These are phyloP conservation scores for Coemansia pectinata DNA, from an alignment of 192 early-diverging fungal genomes.

Conservation along the genomic window DNA sequence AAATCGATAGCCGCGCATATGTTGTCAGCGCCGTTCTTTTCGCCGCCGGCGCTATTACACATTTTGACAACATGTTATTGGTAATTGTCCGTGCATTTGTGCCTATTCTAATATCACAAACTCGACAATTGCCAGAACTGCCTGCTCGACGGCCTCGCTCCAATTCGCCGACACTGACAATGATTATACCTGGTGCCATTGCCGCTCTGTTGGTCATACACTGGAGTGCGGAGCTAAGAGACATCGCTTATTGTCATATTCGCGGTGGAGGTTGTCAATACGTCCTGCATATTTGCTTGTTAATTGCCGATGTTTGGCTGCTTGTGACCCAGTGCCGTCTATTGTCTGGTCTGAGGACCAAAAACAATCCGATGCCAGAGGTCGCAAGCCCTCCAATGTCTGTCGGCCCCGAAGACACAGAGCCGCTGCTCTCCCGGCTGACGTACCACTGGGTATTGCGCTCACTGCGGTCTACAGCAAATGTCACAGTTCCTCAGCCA, in stretches of 20 bases:
- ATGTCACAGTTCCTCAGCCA: neutral
- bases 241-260: neutral
- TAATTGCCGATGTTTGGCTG: neutral
- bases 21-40: neutral
- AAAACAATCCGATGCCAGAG: neutral
- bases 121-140: neutral
- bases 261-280: neutral
- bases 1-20: neutral
- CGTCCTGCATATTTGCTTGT: neutral
- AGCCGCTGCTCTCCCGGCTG: constrained; percentile 11
- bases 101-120: neutral
- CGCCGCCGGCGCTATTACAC: neutral
- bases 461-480: neutral
- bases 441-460: constrained; percentile 46
- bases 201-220: neutral
- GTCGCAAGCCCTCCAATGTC: neutral
- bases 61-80: neutral
- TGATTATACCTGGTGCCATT: neutral
- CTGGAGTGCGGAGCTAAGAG: neutral
- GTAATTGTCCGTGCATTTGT: neutral
- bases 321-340: neutral
- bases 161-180: neutral
- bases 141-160: neutral
- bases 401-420: neutral
- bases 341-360: neutral